Conservation (phyloP, 2,329 filamentous ascomycete species). For the Fusarium newnesense region DNA sequence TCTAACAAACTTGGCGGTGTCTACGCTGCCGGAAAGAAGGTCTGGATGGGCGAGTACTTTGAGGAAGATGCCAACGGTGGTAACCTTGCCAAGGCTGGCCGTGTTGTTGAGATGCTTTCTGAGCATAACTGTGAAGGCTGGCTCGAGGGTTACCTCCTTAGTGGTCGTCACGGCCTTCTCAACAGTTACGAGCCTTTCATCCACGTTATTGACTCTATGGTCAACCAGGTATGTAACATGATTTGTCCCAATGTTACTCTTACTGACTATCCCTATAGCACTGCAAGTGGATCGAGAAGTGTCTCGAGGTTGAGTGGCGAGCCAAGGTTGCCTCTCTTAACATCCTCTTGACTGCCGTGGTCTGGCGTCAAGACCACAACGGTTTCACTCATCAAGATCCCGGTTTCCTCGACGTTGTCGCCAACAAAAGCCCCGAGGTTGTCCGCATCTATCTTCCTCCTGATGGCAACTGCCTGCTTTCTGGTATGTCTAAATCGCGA, state of each 20-base stretch:
- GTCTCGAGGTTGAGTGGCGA: constrained; percentile 81
- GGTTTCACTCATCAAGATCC: constrained; percentile 86
- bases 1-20: constrained; percentile 80
- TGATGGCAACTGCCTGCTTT: constrained; percentile 81
- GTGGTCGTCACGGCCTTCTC: constrained; percentile 78
- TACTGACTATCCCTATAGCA: constrained; percentile 57
- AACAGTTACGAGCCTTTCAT: constrained; percentile 88
- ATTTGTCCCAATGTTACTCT: not conserved
- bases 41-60: constrained; percentile 83
- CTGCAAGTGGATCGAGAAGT: constrained; percentile 88
- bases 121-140: constrained; percentile 84
- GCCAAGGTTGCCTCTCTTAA: constrained; percentile 79
- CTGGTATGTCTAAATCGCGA: constrained; percentile 47
- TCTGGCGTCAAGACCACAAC: constrained; percentile 87
- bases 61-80: constrained; percentile 80
- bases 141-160: constrained; percentile 82
- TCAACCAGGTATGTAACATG: constrained; percentile 69
- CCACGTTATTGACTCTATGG: constrained; percentile 86
- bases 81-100: constrained; percentile 73
- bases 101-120: constrained; percentile 87
- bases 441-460: constrained; percentile 84
- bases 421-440: constrained; percentile 83
- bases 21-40: constrained; percentile 80
- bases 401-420: constrained; percentile 81
- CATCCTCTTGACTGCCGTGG: constrained; percentile 80